phyloP scores from a whole-genome alignment of 305 asterid genomes.

The Solanum aculeatissimum region DNA sequence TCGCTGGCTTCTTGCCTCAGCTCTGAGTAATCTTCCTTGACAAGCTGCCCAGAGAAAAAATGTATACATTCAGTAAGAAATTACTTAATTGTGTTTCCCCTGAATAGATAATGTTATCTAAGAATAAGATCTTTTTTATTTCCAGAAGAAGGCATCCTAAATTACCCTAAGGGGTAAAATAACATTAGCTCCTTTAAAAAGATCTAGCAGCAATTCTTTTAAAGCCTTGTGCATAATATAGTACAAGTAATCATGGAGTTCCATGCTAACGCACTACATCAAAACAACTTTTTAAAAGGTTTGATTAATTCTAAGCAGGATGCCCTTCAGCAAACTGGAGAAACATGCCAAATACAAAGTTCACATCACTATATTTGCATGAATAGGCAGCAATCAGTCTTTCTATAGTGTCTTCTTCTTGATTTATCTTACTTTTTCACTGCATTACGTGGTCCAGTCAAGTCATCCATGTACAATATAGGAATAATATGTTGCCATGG shows the following conservation, averaged over 20 bases:
- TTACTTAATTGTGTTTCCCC: not conserved
- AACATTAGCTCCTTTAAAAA: not conserved
- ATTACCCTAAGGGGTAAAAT: not conserved
- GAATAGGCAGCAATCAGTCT: not conserved
- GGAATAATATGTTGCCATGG: not conserved
- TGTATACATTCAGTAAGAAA: not conserved
- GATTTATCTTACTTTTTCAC: not conserved
- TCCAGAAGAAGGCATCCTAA: not conserved
- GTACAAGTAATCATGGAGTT: not conserved
- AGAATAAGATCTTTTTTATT: not conserved
- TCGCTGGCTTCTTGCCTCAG: slow-evolving; percentile 88
- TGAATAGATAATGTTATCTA: not conserved
- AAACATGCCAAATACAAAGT: not conserved
- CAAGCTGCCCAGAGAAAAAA: slow-evolving; percentile 39
- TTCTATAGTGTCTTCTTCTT: not conserved
- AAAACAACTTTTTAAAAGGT: not conserved
- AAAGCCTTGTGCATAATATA: not conserved
- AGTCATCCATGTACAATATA: not conserved
- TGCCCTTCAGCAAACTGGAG: not conserved
- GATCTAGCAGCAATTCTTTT: not conserved
- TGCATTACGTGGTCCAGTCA: not conserved
- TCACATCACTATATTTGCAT: not conserved
- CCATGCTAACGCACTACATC: not conserved
- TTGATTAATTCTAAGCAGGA: not conserved
- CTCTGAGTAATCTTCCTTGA: slow-evolving; percentile 66